Conservation (phyloP, 805 yeast species). For the Priceomyces melissophilus region DNA sequence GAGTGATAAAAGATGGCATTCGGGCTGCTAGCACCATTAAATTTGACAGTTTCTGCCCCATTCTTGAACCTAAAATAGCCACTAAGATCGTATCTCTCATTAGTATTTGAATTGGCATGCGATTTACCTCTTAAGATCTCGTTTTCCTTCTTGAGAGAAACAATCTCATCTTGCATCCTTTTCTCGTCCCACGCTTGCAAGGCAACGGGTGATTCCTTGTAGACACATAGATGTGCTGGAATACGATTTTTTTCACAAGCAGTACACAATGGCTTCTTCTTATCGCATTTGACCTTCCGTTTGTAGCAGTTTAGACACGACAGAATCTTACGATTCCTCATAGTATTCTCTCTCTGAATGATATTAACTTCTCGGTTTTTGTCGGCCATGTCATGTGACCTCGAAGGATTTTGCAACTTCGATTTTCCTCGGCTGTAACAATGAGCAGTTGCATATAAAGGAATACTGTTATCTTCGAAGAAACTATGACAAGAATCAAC, state of each 20-base stretch:
- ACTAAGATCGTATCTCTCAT: neutral
- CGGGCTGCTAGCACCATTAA: neutral
- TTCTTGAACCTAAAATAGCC: neutral
- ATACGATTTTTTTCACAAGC: neutral
- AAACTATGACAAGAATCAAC: too few species aligned
- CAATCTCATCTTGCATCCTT: neutral
- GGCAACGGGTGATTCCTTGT: neutral
- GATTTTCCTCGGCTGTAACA: too few species aligned
- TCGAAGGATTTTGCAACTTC: too few species aligned
- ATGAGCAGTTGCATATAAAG: too few species aligned
- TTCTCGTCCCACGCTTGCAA: neutral
- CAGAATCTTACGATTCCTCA: neutral
- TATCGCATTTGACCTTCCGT: conserved; percentile 34
- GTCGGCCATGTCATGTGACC: too few species aligned
- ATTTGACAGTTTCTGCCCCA: neutral
- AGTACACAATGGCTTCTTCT: conserved; percentile 6
- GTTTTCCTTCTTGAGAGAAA: neutral
- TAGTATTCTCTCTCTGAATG: neutral
- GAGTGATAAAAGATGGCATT: neutral
- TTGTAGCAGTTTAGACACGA: conserved; percentile 33
- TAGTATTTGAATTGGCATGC: neutral
- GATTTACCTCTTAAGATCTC: neutral
- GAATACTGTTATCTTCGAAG: too few species aligned
- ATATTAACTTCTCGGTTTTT: too few species aligned
- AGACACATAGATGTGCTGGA: conserved; percentile 1